Conservation (phyloP, 495 filamentous ascomycete genomes). For the Penicillium flavigenum region DNA sequence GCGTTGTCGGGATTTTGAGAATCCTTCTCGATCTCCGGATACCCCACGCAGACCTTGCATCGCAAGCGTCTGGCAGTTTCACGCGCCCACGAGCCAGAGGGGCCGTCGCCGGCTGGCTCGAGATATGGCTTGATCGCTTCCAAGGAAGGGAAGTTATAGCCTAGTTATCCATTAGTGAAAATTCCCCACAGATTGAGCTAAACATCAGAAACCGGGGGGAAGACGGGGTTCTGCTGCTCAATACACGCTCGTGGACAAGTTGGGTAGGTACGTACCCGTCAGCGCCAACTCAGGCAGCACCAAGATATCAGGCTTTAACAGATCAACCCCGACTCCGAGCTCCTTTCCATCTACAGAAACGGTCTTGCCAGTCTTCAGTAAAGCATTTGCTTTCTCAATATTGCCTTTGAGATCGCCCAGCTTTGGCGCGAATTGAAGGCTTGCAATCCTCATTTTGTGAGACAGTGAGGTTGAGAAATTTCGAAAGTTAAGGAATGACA, state of each 20-base stretch:
- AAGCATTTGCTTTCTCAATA: constrained; percentile 67
- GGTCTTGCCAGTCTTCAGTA: constrained; percentile 53
- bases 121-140: constrained; percentile 75
- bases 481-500: background rate
- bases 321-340: constrained; percentile 27
- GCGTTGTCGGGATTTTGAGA: constrained; percentile 21
- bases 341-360: constrained; percentile 10
- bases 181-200: background rate
- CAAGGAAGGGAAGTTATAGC: constrained; percentile 87
- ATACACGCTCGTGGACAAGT: background rate
- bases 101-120: constrained; percentile 73
- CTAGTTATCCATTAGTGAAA: constrained; percentile 38
- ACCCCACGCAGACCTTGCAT: constrained; percentile 85
- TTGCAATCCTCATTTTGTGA: constrained; percentile 70
- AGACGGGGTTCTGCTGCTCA: background rate
- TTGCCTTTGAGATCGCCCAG: constrained; percentile 77
- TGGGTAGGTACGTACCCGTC: constrained; percentile 57
- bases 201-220: background rate
- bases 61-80: constrained; percentile 66
- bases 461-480: constrained; percentile 21
- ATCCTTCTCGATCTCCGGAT: constrained; percentile 64
- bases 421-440: constrained; percentile 73
- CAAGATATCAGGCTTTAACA: constrained; percentile 53
- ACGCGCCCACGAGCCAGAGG: constrained; percentile 77
- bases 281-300: constrained; percentile 89